Conservation (phyloP, 2,329 filamentous ascomycete genomes). For the Aspergillus alliaceus region DNA sequence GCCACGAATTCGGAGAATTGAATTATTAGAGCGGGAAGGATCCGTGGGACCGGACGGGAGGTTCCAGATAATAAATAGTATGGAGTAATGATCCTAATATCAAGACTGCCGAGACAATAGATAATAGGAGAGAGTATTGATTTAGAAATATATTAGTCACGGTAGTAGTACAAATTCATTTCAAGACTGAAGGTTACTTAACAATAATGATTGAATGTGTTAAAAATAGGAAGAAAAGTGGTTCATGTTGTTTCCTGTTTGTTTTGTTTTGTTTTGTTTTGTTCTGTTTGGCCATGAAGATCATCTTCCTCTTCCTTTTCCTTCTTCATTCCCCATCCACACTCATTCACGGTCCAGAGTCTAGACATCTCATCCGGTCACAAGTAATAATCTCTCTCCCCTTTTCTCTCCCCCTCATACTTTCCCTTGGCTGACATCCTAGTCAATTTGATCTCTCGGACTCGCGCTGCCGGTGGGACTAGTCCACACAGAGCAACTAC, state of each 20-base stretch:
- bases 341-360: too few species aligned
- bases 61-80: too few species aligned
- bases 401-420: too few species aligned
- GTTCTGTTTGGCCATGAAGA: too few species aligned
- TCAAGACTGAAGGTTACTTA: neutral
- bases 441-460: neutral
- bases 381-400: neutral
- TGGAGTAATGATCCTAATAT: neutral
- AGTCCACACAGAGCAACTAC: neutral
- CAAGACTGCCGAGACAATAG: neutral
- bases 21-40: neutral
- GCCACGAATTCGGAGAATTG: too few species aligned
- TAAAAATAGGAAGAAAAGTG: neutral
- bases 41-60: neutral
- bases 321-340: too few species aligned
- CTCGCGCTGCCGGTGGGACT: neutral
- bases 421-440: neutral
- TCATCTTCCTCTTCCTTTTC: too few species aligned
- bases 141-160: too few species aligned
- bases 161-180: neutral
- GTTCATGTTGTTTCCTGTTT: too few species aligned
- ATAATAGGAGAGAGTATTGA: too few species aligned
- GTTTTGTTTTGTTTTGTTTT: too few species aligned
- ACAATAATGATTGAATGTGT: neutral
- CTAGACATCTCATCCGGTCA: neutral